Evolutionary conservation across 2,329 filamentous ascomycete species (phyloP).

Genomic region (Pseudogymnoascus sp.): DNA sequence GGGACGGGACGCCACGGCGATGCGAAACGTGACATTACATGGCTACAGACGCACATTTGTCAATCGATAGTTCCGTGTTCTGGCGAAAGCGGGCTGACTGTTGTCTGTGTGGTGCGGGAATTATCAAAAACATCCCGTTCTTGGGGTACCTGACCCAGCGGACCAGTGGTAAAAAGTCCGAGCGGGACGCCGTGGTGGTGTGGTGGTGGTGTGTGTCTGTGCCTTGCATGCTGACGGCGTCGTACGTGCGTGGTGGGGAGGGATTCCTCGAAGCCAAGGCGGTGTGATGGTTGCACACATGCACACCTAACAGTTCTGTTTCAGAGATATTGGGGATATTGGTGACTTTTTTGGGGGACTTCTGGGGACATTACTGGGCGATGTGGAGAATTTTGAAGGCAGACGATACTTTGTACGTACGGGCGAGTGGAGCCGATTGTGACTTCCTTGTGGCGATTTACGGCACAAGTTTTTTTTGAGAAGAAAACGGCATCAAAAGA

Average conservation of each 20-base stretch:
- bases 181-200: background rate
- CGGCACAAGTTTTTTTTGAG: background rate
- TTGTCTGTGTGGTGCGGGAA: background rate
- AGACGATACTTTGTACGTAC: background rate
- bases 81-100: background rate
- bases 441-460: background rate
- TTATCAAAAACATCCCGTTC: background rate
- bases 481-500: background rate
- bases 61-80: background rate
- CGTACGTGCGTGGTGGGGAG: background rate
- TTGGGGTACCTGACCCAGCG: background rate
- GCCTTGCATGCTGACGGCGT: background rate
- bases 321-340: background rate
- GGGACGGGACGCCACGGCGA: background rate
- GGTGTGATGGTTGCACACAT: background rate
- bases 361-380: background rate
- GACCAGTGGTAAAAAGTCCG: background rate
- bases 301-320: background rate
- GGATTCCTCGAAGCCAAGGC: background rate
- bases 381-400: background rate
- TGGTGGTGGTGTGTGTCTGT: background rate
- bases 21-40: background rate
- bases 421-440: background rate
- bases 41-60: background rate
- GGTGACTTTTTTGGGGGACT: no score